Base-by-base conservation (phyloP, 768 basidiomycete genomes). In the Lyophyllum atratum region DNA sequence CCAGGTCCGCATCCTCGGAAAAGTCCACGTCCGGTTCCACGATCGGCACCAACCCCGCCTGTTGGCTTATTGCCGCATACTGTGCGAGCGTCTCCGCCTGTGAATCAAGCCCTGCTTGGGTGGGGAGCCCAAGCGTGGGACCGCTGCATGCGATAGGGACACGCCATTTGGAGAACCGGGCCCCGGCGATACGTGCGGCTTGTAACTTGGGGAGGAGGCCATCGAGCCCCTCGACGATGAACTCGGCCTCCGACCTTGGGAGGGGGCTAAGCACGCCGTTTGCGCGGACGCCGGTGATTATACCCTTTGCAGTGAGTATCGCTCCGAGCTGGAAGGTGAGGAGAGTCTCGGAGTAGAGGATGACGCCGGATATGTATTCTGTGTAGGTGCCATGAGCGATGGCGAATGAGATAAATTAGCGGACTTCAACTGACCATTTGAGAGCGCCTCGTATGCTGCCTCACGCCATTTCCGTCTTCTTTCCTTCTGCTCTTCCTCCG, bases 1-100 rank as follows among this genome's bases (percentile, higher is more conserved):
- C 69, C 50, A 83, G 61, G 59, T 77, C 74, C 21, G 80, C 77
- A 42, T 82, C 80, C 29, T 70, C 80, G 24, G 72, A 69, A 58
- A 82, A 81, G 61, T 82, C 78, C 19, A 82, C 76, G 60, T 83
- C 81, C 12, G 79, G 81, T 61, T 82, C 81, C 7, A 82, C 74
- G 52, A 83, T 78, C 4, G 80, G 80, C n/a, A 82, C 79, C 21
- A 83, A 61, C 26, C 79, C 78, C 1, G 79, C 80, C 64, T 80
- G 73, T 60, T 82, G 80, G 62, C 78, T 82, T 55, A 81, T 74
- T 1, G 78, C 75, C 42, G 82, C 78, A 64, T 76, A 83, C 49
- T 76, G 74, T 2, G 78, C 78, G 17, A 82, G 65, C 31, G 72
- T 79, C 63, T 80, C 79, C 24, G 77, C 80, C 55, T 80, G 79